Evolutionary conservation across 768 basidiomycete species (phyloP), one percentile per base, ranked within the genome.

Genomic region (Boletellus ananiceps): DNA sequence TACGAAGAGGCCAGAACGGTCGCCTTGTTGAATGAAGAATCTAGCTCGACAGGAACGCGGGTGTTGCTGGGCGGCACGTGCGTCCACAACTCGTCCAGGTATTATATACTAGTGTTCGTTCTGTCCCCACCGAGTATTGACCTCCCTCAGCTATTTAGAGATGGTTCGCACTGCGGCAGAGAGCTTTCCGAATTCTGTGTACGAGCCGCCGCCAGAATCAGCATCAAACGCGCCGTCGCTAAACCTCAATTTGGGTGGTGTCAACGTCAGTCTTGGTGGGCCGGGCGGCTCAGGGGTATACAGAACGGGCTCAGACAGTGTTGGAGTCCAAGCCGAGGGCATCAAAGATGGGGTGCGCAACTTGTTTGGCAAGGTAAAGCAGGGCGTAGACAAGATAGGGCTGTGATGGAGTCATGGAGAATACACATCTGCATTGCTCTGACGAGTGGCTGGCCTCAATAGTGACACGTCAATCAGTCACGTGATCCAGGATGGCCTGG

Each of bases 31-130:
- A 99, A 98, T 63, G 88, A 93, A 63, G 91, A 93, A 56, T 73
- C 82, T 14, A 65, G 74, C 27, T 68, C 72, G 18, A 76, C 81
- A 13, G 87, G 86, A 1, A 83, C 84, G 16, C 77, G 93, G 31
- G 71, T 98, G 36, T 67, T 99, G 3, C 79, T 99, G 4, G 96
- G 95, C 2, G 95, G 96, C 14, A 97, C 93, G 33, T 94, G 87
- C 57, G 79, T 99, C 12, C 94, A 96, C 66, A 98, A 97, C 62
- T 96, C 95, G 4, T 84, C 84, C 21, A 88, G 85, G 93, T 95
- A 69, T 34, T 79, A 55, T 27, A 23, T 41, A 25, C 25, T 31
- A 35, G 18, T 36, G 9, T 33, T 19, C 9, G n/a, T 31, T 44
- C 12, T 40, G 18, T 32, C 6, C 32, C 6, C 37, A 44, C 39